Base-by-base conservation (phyloP, 352 stramenopile species). In the Phytophthora brassicae region DNA sequence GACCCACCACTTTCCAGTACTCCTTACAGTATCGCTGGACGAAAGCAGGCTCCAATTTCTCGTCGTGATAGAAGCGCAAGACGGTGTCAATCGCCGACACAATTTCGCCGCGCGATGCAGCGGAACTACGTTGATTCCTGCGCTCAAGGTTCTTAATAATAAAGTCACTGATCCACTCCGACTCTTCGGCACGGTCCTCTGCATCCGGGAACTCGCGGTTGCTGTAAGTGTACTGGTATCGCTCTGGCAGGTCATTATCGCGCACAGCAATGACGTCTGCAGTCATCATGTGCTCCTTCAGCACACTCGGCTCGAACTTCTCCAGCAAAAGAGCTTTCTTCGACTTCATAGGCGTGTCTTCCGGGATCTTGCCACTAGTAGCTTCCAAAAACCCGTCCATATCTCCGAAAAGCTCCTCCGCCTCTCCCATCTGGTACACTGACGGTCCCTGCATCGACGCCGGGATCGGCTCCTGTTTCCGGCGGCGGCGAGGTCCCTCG, bases 11-110 rank as follows among this genome's bases (percentile, higher is more conserved):
- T 77, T 95, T 94, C 86, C 86, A 96, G 48, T 90, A 96, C 36
- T 96, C 88, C 64, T 96, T 96, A 70, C 74, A 94, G 66, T 96
- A 96, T n/a, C 86, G 79, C 64, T 95, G 86, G 6, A 96, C 88
- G 63, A 94, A 96, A 9, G 86, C 74, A 4, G 88, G 88, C 56
- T 96, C 88, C 2, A 96, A 66, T 36, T 95, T 94, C 44, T 96
- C 88, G 23, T 95, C 86, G 51, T 96, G 88, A 33, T 96, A 96
- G 39, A 95, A 96, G 9, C 85, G 83, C 46, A 96, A 64, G 4
- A 96, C 86, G 13, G 74, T 94, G 55, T 96, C 88, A 56, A 96
- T 95, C 1, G 88, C 88, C 7, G 86, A 94, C 56, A 96, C 86
- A 45, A 95, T 89, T 57, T 95, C 83, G 17, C 88, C 86, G 6